Evolutionary conservation across 1,139 yeast species (phyloP).

Genomic region (Yamadazyma atlantica): DNA sequence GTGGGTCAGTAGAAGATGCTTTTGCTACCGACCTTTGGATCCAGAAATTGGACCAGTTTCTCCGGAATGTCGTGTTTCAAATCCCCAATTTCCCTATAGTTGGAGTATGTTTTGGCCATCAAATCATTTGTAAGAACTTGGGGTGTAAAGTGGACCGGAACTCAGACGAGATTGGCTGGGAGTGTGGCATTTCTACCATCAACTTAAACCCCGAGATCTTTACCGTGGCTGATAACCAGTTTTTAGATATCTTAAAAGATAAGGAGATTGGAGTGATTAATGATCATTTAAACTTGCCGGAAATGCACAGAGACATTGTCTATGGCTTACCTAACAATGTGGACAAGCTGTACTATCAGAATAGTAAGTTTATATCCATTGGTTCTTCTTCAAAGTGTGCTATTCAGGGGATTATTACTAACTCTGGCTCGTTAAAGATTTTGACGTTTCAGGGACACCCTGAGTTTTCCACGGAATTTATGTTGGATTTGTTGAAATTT

Average conservation of each 20-base stretch:
- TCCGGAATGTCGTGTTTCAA: conserved; percentile 28
- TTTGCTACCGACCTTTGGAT: conserved; percentile 59
- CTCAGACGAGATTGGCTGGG: conserved; percentile 61
- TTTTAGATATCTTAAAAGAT: conserved; percentile 20
- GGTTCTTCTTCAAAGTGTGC: conserved; percentile 57
- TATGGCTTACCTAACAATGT: conserved; percentile 27
- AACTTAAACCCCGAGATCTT: conserved; percentile 42
- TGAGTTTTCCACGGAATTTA: conserved; percentile 54
- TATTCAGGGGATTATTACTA: conserved; percentile 61
- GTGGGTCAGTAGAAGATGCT: conserved; percentile 67
- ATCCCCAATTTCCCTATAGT: conserved; percentile 41
- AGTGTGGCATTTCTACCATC: conserved; percentile 61
- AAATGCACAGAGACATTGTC: conserved; percentile 74
- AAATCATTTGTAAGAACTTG: conserved; percentile 63
- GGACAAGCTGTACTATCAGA: conserved; percentile 6
- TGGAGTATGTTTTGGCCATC: conserved; percentile 89
- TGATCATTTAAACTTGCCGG: conserved; percentile 46
- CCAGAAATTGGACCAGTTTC: conserved; percentile 41
- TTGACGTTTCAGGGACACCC: conserved; percentile 91
- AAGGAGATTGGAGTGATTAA: conserved; percentile 16
- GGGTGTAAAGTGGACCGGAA: conserved; percentile 62
- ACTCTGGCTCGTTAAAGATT: conserved; percentile 38
- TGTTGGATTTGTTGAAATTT: conserved; percentile 26
- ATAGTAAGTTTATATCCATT: conserved; percentile 34
- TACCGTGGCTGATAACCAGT: conserved; percentile 24